phyloP scores from a whole-genome alignment of 1,284 basidiomycete species.

The Cryptococcus depauperatus region DNA sequence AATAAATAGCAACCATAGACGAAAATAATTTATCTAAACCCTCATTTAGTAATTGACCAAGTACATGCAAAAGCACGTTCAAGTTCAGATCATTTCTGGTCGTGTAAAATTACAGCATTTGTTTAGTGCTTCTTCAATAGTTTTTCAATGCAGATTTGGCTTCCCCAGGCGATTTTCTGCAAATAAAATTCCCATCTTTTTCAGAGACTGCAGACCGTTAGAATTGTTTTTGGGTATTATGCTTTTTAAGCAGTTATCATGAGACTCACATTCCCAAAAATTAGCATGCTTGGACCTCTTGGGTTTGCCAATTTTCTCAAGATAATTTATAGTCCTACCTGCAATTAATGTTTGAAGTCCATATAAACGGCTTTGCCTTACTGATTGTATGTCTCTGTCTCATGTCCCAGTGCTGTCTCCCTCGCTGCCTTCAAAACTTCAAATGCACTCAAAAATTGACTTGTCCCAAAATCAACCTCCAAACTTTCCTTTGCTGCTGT shows the following conservation, averaged over 20 bases:
- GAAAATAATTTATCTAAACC: no score
- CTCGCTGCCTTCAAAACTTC: slow-evolving; percentile 63
- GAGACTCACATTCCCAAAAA: slow-evolving; percentile 41
- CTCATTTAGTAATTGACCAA: no score
- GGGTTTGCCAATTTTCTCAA: slow-evolving; percentile 30
- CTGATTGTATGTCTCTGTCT: slow-evolving; percentile 43
- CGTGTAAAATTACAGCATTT: no score
- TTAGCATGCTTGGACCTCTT: slow-evolving; percentile 39
- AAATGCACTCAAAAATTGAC: slow-evolving; percentile 59
- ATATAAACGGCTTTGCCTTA: slow-evolving; percentile 10
- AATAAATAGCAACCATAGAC: neutral
- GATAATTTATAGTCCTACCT: slow-evolving; percentile 15
- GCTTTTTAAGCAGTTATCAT: no score
- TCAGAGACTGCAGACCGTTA: no score
- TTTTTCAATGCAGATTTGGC: no score
- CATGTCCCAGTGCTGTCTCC: slow-evolving; percentile 52
- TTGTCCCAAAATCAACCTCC: slow-evolving; percentile 57
- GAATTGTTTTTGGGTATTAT: no score
- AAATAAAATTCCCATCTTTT: no score
- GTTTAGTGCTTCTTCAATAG: no score
- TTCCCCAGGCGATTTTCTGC: no score
- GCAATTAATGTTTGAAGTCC: neutral
- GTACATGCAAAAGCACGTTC: no score
- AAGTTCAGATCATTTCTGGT: no score
- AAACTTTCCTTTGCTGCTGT: slow-evolving; percentile 63